Conservation (phyloP, 2,329 filamentous ascomycete genomes). For the Phymatotrichopsis omnivora region DNA sequence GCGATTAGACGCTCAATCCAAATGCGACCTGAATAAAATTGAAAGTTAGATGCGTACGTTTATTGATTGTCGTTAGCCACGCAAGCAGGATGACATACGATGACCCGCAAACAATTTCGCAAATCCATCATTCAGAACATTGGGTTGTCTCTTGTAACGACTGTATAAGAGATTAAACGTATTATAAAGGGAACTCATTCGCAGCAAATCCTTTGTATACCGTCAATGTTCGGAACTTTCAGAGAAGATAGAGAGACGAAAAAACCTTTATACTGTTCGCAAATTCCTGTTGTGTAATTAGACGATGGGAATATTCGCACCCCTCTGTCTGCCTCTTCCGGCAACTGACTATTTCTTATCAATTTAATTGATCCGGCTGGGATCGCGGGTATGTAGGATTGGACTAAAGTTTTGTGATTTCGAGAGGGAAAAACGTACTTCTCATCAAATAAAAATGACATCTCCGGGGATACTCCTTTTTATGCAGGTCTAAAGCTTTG, state of each 20-base stretch:
- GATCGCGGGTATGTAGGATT: too few species aligned
- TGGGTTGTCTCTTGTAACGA: neutral
- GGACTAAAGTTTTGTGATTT: too few species aligned
- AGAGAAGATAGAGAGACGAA: too few species aligned
- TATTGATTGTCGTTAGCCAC: neutral
- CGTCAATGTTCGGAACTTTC: neutral
- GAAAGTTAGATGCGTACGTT: neutral
- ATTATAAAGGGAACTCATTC: neutral
- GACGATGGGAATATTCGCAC: neutral
- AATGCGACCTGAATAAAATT: neutral
- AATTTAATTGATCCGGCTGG: too few species aligned
- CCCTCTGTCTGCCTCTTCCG: too few species aligned
- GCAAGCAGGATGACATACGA: too few species aligned
- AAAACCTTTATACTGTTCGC: neutral
- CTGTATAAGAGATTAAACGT: neutral
- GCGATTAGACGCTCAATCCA: slow-evolving; percentile 5
- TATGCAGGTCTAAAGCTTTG: neutral
- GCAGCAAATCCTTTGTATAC: neutral
- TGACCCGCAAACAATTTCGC: too few species aligned
- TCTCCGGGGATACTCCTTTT: too few species aligned
- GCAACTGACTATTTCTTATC: too few species aligned
- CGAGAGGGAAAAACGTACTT: too few species aligned
- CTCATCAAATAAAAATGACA: too few species aligned
- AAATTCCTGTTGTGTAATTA: neutral
- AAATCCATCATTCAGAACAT: too few species aligned